Conservation (phyloP, 495 filamentous ascomycete genomes). For the Xylaria castorea region DNA sequence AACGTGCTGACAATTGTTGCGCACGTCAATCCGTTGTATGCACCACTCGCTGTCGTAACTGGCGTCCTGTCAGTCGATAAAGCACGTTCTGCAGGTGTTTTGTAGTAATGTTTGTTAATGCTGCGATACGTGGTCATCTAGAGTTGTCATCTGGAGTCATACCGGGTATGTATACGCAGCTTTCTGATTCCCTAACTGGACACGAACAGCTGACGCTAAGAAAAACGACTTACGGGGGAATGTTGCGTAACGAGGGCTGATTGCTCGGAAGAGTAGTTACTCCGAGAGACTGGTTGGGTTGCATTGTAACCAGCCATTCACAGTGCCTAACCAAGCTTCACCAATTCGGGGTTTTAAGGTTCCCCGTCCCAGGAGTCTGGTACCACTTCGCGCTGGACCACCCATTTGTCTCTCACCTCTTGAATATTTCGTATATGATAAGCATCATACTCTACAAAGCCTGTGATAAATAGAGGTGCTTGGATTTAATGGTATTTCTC, state of each 20-base stretch:
- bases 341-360: neutral
- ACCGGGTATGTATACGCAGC: neutral
- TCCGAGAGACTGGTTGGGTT: neutral
- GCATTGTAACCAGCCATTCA: neutral
- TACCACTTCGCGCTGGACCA: neutral
- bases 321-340: neutral
- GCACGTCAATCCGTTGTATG: neutral
- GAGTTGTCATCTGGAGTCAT: too few relatives aligned
- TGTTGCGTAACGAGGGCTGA: neutral
- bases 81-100: neutral
- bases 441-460: neutral
- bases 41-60: neutral
- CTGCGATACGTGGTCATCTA: neutral
- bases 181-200: neutral
- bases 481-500: neutral
- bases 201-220: neutral
- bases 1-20: too few relatives aligned
- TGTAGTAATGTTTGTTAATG: neutral
- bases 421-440: neutral
- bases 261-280: neutral
- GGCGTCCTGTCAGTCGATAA: neutral
- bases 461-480: neutral
- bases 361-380: neutral
- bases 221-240: neutral
- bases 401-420: neutral